Conservation (phyloP, 2,329 filamentous ascomycete species). For the Phaeomoniella chlamydospora region DNA sequence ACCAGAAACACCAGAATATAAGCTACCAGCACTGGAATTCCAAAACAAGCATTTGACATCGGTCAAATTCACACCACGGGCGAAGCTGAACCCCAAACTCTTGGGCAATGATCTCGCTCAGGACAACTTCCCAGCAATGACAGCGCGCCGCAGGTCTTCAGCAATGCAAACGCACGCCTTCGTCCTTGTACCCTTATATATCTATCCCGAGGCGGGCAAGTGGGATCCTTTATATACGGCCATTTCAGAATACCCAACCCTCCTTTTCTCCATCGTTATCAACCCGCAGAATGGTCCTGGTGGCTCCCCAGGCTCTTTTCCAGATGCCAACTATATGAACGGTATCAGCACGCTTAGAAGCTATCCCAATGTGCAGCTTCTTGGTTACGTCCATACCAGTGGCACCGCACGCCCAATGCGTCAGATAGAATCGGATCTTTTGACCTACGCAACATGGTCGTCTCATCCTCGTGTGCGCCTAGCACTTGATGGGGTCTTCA, state of each 20-base stretch:
- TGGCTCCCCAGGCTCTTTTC: conserved; percentile 17
- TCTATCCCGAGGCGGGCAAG: conserved; percentile 30
- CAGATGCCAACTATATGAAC: conserved; percentile 27
- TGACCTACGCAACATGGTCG: conserved; percentile 29
- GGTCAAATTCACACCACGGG: no score
- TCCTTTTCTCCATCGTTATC: conserved; percentile 35
- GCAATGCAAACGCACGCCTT: no score
- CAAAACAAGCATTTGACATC: no score
- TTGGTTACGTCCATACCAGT: conserved; percentile 36
- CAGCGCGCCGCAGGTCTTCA: no score
- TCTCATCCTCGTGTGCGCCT: conserved; percentile 19
- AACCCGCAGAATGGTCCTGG: conserved; percentile 35
- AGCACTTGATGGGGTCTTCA: conserved; percentile 32
- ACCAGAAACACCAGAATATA: no score
- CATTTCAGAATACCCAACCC: conserved; percentile 20
- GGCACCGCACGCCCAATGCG: conserved; percentile 28
- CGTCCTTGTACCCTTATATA: conserved; percentile 33
- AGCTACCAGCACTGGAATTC: no score
- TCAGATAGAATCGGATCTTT: conserved; percentile 27
- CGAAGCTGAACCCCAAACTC: no score
- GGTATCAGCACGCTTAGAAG: conserved; percentile 24
- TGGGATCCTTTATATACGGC: conserved; percentile 30
- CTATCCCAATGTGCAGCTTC: conserved; percentile 31
- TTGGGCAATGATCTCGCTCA: no score
- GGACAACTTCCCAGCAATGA: no score